Conservation (phyloP, 768 basidiomycete species). For the Lactarius trivialis region DNA sequence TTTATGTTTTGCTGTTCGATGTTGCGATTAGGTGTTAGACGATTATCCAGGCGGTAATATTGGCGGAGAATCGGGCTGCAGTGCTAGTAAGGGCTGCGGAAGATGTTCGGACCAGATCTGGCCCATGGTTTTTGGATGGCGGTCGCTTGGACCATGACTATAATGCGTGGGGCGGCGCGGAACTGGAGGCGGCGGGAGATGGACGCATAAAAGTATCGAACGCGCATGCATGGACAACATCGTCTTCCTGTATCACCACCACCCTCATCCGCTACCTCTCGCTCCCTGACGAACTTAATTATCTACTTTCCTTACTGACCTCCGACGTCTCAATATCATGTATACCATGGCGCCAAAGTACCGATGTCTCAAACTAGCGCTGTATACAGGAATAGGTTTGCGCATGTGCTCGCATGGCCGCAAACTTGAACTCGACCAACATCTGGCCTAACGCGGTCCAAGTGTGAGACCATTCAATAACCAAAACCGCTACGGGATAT, state of each 20-base stretch:
- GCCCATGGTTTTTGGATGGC: conserved; percentile 6
- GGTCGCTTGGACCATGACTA: conserved; percentile 20
- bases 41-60: conserved; percentile 22
- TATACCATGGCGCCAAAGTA: conserved; percentile 12
- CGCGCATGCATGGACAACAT: conserved; percentile 19
- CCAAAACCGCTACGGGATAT: neutral
- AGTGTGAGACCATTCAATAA: neutral
- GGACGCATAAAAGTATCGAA: conserved; percentile 20
- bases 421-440: neutral
- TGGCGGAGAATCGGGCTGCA: conserved; percentile 18
- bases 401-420: neutral
- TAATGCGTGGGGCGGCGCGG: conserved; percentile 19
- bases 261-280: neutral
- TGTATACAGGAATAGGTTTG: neutral
- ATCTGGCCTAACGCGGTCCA: neutral
- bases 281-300: conserved; percentile 20
- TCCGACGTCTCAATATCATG: conserved; percentile 16
- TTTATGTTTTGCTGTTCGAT: conserved; percentile 19
- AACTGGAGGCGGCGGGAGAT: conserved; percentile 14
- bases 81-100: conserved; percentile 14
- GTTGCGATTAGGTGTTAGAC: conserved; percentile 22
- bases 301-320: conserved; percentile 23
- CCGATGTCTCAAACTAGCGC: neutral
- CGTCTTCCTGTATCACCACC: conserved; percentile 17
- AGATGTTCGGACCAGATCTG: conserved; percentile 16